Conservation (phyloP, 257 asterid genomes). For the Primulina huaijiensis region DNA sequence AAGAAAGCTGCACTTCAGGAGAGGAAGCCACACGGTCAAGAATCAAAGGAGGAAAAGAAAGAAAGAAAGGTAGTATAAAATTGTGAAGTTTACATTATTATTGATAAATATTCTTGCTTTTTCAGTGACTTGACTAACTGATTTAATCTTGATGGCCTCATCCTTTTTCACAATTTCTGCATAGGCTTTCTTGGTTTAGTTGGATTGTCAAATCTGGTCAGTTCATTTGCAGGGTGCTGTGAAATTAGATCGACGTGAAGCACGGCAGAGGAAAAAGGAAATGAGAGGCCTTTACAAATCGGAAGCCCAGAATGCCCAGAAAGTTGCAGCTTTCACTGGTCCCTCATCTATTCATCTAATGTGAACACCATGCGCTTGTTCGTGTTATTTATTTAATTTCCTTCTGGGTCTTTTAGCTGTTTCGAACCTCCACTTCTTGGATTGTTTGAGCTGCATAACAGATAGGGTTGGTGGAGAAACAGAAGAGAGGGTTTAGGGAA, state of each 20-base stretch:
- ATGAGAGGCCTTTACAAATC: conserved; percentile 64
- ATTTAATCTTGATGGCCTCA: conserved; percentile 1
- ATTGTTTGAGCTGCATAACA: background rate
- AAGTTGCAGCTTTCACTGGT: conserved; percentile 82
- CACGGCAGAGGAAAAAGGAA: conserved; percentile 74
- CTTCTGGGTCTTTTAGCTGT: background rate
- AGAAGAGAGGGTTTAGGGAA: background rate
- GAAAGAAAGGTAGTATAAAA: conserved; percentile 64
- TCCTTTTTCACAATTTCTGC: background rate
- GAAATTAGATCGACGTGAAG: conserved; percentile 87
- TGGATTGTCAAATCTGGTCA: conserved; percentile 2
- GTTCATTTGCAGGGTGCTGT: conserved; percentile 65
- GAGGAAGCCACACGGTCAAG: conserved; percentile 63
- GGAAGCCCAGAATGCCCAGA: conserved; percentile 84
- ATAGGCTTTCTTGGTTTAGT: background rate
- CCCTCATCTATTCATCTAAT: conserved; percentile 87
- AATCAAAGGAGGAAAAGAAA: conserved; percentile 95
- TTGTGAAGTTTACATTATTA: background rate
- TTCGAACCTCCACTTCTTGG: background rate
- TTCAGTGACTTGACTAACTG: background rate
- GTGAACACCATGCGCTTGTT: conserved; percentile 31
- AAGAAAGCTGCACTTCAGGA: conserved; percentile 39
- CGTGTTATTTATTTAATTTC: background rate
- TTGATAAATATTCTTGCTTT: conserved; percentile 1
- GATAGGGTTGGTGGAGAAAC: background rate